Evolutionary conservation across 768 basidiomycete species (phyloP), one percentile per base, ranked within the genome.

Genomic region (Calocybe cyanea): DNA sequence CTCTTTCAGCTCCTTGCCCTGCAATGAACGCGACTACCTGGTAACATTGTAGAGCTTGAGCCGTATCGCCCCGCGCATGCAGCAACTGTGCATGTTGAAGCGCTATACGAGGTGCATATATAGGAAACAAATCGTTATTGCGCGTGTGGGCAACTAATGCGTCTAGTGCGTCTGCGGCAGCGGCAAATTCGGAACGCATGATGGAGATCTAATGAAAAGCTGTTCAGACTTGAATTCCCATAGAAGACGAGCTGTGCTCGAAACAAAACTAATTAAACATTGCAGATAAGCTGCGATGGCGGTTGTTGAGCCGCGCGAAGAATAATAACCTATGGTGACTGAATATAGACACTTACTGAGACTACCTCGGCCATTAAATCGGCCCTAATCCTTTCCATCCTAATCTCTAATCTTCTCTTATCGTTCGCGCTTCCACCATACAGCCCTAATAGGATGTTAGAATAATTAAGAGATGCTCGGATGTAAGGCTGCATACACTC

Each of bases 51-150:
- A 70, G 54, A 14, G 88, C 87, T 2, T 77, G 71, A 9, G 70
- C 67, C 0, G 66, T 58, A 7, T 76, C 68, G 1, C 79, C 78
- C 3, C 77, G 63, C 1, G 85, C 78, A 58, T 91, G 87, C 4
- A 85, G 81, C 21, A 90, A 75, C 49, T 91, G 85, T 0, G 80
- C 87, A 42, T 86, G 76, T 46, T 83, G 75, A 6, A 90, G 68
- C 4, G 83, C 73, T 9, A 88, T 78, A 3, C 83, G 78, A 0
- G 81, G 73, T 1, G 80, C 68, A 55, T 81, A 88, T 0, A 60
- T 40, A 2, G 60, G 49, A 54, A 85, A 91, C 31, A 87, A 63
- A n/a, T 62, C 57, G 42, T 75, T 60, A 0, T 77, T 79, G 7
- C 85, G 80, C 4, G 78, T 72, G 53, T 85, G 82, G 1, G 86